phyloP scores from a whole-genome alignment of 2,329 filamentous ascomycete genomes.

The Leptosphaerulina australis region DNA sequence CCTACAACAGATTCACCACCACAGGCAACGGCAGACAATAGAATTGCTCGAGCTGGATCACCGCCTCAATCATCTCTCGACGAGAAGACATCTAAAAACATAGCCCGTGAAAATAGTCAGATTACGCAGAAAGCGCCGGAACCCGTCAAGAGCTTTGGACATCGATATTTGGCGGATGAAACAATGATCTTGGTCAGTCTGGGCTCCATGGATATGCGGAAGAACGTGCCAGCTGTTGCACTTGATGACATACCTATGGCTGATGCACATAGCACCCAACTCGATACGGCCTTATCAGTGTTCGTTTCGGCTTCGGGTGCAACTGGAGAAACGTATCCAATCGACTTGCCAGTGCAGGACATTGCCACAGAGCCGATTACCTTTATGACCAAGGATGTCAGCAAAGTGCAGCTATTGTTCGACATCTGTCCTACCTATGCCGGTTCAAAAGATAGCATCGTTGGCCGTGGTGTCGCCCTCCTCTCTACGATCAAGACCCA shows the following conservation, averaged over 20 bases:
- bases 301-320: constrained; percentile 88
- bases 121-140: constrained; percentile 63
- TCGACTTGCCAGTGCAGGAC: constrained; percentile 92
- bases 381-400: constrained; percentile 78
- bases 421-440: constrained; percentile 96
- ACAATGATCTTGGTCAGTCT: constrained; percentile 90
- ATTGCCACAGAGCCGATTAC: constrained; percentile 92
- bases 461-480: constrained; percentile 87
- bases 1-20: constrained; percentile 41
- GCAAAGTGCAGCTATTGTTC: constrained; percentile 87
- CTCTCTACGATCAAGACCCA: constrained; percentile 84
- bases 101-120: constrained; percentile 48
- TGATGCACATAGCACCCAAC: constrained; percentile 87
- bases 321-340: constrained; percentile 81
- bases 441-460: constrained; percentile 76
- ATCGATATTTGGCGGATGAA: constrained; percentile 88
- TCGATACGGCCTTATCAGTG: constrained; percentile 91
- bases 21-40: constrained; percentile 36
- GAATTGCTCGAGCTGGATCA: constrained; percentile 46
- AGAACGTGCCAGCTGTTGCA: constrained; percentile 77
- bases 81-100: constrained; percentile 50
- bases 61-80: constrained; percentile 65
- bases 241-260: constrained; percentile 86
- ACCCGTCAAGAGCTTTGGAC: constrained; percentile 92
- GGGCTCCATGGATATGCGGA: constrained; percentile 92